Evolutionary conservation across 106 monocot genomes (phyloP).

Genomic region (Platanthera zijinensis): DNA sequence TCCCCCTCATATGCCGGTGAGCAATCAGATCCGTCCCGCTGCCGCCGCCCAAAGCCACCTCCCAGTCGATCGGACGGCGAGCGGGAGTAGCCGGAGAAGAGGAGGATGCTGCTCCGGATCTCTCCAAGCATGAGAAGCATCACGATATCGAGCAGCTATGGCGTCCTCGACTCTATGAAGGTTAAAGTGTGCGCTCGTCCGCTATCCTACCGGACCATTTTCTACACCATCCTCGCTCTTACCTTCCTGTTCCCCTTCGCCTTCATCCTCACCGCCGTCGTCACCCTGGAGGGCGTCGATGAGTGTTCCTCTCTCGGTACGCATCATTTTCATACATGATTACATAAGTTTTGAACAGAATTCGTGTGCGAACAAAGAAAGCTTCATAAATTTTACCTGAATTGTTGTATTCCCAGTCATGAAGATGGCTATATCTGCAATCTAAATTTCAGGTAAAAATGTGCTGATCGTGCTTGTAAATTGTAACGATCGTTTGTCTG

Average conservation of each 20-base stretch:
- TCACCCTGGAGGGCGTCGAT: conserved; percentile 68
- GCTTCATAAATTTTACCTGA: no score
- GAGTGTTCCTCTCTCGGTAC: conserved; percentile 66
- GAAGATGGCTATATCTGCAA: no score
- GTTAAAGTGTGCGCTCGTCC: conserved; percentile 29
- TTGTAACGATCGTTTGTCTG: no score
- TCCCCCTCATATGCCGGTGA: background rate
- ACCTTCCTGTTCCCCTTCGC: conserved; percentile 71
- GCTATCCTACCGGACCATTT: conserved; percentile 21
- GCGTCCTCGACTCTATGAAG: conserved; percentile 53
- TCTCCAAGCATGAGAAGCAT: conserved; percentile 38
- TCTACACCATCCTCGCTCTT: conserved; percentile 37
- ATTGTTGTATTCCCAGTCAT: no score
- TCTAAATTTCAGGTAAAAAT: no score
- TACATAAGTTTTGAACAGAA: no score
- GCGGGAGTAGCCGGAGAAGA: conserved; percentile 22
- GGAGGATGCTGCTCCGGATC: no score
- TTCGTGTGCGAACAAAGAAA: no score
- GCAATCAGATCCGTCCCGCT: conserved; percentile 5
- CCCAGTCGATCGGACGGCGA: background rate
- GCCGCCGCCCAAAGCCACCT: background rate
- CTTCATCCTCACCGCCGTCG: conserved; percentile 69
- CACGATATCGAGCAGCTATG: conserved; percentile 53
- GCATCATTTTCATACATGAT: no score
- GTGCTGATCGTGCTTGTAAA: no score